These are phyloP conservation scores for Gamarada debralockiae DNA, from an alignment of 495 filamentous ascomycete species.

Conservation along the genomic window DNA sequence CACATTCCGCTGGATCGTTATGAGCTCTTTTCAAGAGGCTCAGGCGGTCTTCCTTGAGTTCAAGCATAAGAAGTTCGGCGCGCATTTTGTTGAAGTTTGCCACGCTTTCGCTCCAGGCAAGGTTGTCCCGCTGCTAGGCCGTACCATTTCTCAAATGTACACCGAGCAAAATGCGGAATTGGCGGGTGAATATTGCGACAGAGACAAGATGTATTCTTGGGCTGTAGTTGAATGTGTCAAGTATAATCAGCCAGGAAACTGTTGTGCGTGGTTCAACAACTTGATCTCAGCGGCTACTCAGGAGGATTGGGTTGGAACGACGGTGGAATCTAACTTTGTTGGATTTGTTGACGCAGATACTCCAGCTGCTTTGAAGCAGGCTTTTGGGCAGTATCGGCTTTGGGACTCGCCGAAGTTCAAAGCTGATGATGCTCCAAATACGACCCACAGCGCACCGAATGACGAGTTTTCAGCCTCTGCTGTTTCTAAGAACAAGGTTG, in stretches of 20 bases:
- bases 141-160: background rate
- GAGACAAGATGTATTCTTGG: background rate
- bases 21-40: constrained; percentile 7
- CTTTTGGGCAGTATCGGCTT: too few relatives aligned
- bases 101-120: constrained; percentile 1
- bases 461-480: too few relatives aligned
- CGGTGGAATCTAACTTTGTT: too few relatives aligned
- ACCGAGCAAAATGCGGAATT: background rate
- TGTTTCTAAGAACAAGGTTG: too few relatives aligned
- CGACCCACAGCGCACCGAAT: too few relatives aligned
- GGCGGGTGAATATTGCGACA: background rate
- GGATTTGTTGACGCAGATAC: too few relatives aligned
- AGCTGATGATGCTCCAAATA: too few relatives aligned
- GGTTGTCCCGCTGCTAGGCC: background rate
- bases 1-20: constrained; percentile 21
- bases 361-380: too few relatives aligned
- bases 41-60: background rate
- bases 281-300: background rate
- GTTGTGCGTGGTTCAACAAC: background rate
- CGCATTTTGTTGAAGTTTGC: background rate
- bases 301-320: too few relatives aligned
- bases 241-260: background rate
- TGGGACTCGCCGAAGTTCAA: too few relatives aligned
- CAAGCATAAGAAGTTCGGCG: background rate
- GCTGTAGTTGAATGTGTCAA: background rate